Base-by-base conservation (phyloP, 495 filamentous ascomycete genomes). In the Penicillium antarcticum region DNA sequence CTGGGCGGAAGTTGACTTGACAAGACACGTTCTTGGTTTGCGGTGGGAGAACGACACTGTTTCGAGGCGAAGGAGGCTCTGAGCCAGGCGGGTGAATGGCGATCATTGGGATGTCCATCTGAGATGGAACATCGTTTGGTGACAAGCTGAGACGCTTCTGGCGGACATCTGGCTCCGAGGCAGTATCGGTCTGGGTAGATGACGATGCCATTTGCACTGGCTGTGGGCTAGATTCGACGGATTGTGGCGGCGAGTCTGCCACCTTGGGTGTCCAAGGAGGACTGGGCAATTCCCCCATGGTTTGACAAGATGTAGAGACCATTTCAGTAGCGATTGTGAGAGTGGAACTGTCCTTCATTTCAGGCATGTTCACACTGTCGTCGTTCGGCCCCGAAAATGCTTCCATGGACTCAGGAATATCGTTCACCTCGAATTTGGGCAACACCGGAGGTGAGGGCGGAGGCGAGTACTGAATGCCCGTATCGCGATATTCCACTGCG, bases 401-500 rank as follows among this genome's bases (percentile, higher is more conserved):
- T 12, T 44, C 35, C 14, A 16, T 36, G 24, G 26, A 21, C 13
- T 36, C 16, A 5, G 36, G 24, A 18, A 26, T 23, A 18, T 29
- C 7, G 9, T 34, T 16, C 4, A 33, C 37, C 9, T 57, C 55
- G 21, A n/a, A 38, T 21, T 39, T 46, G 8, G 44, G 33, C 16
- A 67, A 53, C n/a, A 80, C 44, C 38, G 70, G 74, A 5, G 89
- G 89, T 14, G 88, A 95, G 2, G 84, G 76, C 6, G 89, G 91
- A 37, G 89, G 90, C 37, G 91, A 89, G 58, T 78, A 91, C 65
- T 96, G 91, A 35, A 88, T 78, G 2, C 84, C 89, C n/a, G 79
- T 78, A 64, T 95, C 88, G 34, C 79, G 78, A 66, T 92, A 92
- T 31, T 66, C 57, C 9, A 62, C 52, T 45, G 56, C 17, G 10